These are phyloP conservation scores for Colletotrichum gloeosporioides DNA, from an alignment of 2,329 filamentous ascomycete genomes.

Conservation along the genomic window DNA sequence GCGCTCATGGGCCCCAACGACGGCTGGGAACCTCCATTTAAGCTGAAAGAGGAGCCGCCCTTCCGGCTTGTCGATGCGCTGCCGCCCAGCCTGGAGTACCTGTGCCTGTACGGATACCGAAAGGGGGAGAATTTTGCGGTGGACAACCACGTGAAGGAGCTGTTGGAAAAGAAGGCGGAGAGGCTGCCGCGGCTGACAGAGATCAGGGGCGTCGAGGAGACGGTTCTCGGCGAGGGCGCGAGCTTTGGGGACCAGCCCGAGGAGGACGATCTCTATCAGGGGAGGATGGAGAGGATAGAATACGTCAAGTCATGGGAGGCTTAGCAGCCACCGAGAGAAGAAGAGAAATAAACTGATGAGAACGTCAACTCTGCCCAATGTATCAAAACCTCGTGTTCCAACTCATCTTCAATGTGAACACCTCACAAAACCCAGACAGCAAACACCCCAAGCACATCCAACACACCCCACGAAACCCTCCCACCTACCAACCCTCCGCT, in stretches of 20 bases:
- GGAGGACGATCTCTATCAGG: background rate
- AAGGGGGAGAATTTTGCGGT: background rate
- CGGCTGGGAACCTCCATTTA: background rate
- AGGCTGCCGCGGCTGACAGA: constrained; percentile 5
- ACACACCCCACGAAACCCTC: background rate
- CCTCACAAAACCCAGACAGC: background rate
- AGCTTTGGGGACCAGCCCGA: background rate
- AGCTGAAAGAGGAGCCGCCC: background rate
- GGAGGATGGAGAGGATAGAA: background rate
- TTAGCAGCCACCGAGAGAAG: background rate
- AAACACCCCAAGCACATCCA: background rate
- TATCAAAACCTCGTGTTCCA: no score
- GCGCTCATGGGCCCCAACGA: background rate
- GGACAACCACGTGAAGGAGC: constrained; percentile 5
- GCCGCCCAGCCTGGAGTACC: constrained; percentile 13
- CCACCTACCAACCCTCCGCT: background rate
- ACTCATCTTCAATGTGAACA: no score
- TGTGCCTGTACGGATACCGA: constrained; percentile 20
- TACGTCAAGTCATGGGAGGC: background rate
- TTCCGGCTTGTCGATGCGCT: constrained; percentile 15
- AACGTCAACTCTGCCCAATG: no score
- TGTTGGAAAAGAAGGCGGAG: constrained; percentile 10
- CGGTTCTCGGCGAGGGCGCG: background rate
- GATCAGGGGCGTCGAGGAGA: background rate
- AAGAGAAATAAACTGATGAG: no score